These are phyloP conservation scores for Aureobasidium melanogenum DNA, from an alignment of 2,329 filamentous ascomycete genomes.

Conservation along the genomic window DNA sequence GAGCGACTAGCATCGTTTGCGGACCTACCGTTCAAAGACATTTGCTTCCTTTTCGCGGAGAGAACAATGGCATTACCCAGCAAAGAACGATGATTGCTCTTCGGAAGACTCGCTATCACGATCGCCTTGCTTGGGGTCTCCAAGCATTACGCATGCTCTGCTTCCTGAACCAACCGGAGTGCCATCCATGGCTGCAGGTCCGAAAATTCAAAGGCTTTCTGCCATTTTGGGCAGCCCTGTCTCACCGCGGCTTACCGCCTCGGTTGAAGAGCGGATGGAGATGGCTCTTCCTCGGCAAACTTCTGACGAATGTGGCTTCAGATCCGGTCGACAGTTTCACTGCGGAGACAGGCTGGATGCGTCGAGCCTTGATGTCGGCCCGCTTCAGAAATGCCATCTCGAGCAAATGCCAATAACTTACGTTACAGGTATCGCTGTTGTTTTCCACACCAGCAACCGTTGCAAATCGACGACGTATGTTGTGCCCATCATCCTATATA, in stretches of 20 bases:
- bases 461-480: neutral
- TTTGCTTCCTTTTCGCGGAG: neutral
- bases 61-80: neutral
- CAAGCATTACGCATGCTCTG: neutral
- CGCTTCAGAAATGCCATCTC: neutral
- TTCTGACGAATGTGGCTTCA: conserved; percentile 4
- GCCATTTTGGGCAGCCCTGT: neutral
- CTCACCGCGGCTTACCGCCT: conserved; percentile 5
- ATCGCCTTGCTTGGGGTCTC: neutral
- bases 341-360: conserved; percentile 2
- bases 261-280: neutral
- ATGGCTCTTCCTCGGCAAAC: conserved; percentile 6
- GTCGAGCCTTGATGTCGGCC: conserved; percentile 3
- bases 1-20: conserved; percentile 9
- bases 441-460: neutral
- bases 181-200: neutral
- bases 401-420: neutral
- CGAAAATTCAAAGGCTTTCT: neutral
- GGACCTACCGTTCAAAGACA: conserved; percentile 1
- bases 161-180: neutral
- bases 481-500: conserved; percentile 1
- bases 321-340: neutral
- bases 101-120: neutral
- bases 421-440: neutral
- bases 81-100: neutral